A percentile compares a stretch with the other conserved stretches of the same genome.
Conservation (phyloP, 805 yeast species). For the Wickerhamomyces rabaulensis region DNA sequence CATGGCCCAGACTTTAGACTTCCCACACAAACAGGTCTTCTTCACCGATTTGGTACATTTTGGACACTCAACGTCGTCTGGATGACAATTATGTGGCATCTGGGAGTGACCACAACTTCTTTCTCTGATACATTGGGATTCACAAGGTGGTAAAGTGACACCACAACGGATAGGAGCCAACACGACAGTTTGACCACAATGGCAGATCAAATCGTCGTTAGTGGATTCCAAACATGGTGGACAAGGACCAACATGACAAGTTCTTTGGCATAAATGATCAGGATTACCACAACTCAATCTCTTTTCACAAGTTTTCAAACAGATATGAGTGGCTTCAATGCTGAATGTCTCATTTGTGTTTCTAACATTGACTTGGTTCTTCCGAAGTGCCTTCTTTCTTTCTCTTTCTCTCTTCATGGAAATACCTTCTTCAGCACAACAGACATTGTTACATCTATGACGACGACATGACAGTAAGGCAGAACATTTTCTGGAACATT, state of each 20-base stretch:
- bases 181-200: slow-evolving; percentile 74
- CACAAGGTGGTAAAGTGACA: slow-evolving; percentile 57
- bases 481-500: slow-evolving; percentile 66
- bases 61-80: slow-evolving; percentile 60
- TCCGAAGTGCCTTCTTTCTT: slow-evolving; percentile 44
- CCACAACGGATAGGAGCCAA: slow-evolving; percentile 88
- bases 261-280: slow-evolving; percentile 57
- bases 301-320: slow-evolving; percentile 61
- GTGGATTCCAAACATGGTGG: slow-evolving; percentile 75
- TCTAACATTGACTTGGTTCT: slow-evolving; percentile 29
- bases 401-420: slow-evolving; percentile 47
- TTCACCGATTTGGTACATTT: slow-evolving; percentile 62
- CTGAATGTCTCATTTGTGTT: slow-evolving; percentile 45
- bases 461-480: slow-evolving; percentile 74
- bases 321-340: slow-evolving; percentile 71
- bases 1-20: slow-evolving; percentile 48
- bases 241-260: slow-evolving; percentile 79
- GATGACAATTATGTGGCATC: slow-evolving; percentile 73
- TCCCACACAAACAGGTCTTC: slow-evolving; percentile 61
- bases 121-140: slow-evolving; percentile 53
- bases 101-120: slow-evolving; percentile 66
- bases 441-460: slow-evolving; percentile 63
- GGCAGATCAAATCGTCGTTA: slow-evolving; percentile 72
- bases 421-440: slow-evolving; percentile 63
- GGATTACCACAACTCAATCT: slow-evolving; percentile 53